Base-by-base conservation (phyloP, 495 filamentous ascomycete genomes). In the Oleoguttula mirabilis region DNA sequence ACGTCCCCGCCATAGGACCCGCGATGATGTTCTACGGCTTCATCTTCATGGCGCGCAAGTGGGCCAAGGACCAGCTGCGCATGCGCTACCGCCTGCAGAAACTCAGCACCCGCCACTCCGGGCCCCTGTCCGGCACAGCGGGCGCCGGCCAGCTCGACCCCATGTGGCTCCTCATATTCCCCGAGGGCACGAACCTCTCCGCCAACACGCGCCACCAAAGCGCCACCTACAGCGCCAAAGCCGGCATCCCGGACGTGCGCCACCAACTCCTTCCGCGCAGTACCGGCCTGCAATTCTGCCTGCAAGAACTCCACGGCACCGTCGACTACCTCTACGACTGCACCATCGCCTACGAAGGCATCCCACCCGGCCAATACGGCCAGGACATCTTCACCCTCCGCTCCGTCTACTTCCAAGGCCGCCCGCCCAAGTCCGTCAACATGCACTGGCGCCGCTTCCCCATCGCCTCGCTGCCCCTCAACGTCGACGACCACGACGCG, bases 151-250 rank as follows among this genome's bases (percentile, higher is more conserved):
- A 64, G n/a, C 59, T 75, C 1, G 70, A 84, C 51, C 84, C 84
- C 1, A 88, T 88, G 84, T 90, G 84, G 84, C 64, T 90, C 32
- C 64, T 90, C 39, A 68, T 90, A 37, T 90, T 86, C 54, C 84
- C 84, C 0, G 84, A 90, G 59, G 84, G 84, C 22, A 90, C 84
- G 4, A 90, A 88, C 50, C 60, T 79, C 6, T 79, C 74, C 27
- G 57, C 59, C n/a, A 82, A 82, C 48, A 77, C 75, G 12, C 64
- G 79, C 41, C 60, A 54, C 20, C 72, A 69, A 39, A 85, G 80
- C 24, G 66, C 68, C 14, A 66, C 66, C 47, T 88, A 79, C 74
- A 79, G 82, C 3, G 66, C 75, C 25, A 87, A 88, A 58, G 67
- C 59, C 10, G 73, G 75, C 1, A 65, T 84, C 33, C 61, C 69